phyloP scores from a whole-genome alignment of 495 filamentous ascomycete genomes.

The Massariosphaeria phaeospora region DNA sequence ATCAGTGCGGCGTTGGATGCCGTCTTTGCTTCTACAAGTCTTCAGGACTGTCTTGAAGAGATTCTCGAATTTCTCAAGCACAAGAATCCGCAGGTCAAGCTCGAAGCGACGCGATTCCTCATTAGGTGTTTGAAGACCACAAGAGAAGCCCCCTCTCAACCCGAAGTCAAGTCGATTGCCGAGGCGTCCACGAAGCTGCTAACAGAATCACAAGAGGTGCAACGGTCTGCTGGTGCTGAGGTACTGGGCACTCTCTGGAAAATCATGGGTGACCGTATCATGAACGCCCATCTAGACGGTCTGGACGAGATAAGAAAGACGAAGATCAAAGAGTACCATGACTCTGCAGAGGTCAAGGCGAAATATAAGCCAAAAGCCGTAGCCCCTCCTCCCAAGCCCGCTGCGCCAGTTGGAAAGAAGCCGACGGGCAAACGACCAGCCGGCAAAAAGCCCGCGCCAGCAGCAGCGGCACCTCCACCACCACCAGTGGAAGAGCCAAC shows the following conservation, averaged over 20 bases:
- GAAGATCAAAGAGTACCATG: constrained; percentile 93
- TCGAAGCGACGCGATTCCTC: constrained; percentile 85
- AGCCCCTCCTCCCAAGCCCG: constrained; percentile 55
- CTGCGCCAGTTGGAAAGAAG: constrained; percentile 44
- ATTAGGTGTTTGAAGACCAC: constrained; percentile 83
- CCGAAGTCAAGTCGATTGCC: constrained; percentile 78
- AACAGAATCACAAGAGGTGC: constrained; percentile 77
- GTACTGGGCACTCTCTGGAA: constrained; percentile 95
- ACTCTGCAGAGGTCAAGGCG: constrained; percentile 88
- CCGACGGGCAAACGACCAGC: constrained; percentile 24
- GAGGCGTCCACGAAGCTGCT: constrained; percentile 83
- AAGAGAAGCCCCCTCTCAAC: constrained; percentile 71
- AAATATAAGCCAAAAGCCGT: constrained; percentile 92
- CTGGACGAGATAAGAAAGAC: constrained; percentile 93
- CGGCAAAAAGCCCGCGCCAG: constrained; percentile 50
- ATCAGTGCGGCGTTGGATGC: constrained; percentile 79
- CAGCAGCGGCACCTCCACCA: constrained; percentile 51
- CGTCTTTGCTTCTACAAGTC: constrained; percentile 70
- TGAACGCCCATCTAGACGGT: constrained; percentile 91
- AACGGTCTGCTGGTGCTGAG: constrained; percentile 84
- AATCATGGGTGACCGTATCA: constrained; percentile 94
- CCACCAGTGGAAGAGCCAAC: constrained; percentile 47
- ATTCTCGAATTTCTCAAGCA: constrained; percentile 77
- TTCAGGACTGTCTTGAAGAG: constrained; percentile 84
- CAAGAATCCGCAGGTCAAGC: constrained; percentile 97